A percentile compares a stretch with the other conserved stretches of the same genome.
Evolutionary conservation across 2,329 filamentous ascomycete genomes (phyloP).

Genomic region (Triangularia verruculosa): DNA sequence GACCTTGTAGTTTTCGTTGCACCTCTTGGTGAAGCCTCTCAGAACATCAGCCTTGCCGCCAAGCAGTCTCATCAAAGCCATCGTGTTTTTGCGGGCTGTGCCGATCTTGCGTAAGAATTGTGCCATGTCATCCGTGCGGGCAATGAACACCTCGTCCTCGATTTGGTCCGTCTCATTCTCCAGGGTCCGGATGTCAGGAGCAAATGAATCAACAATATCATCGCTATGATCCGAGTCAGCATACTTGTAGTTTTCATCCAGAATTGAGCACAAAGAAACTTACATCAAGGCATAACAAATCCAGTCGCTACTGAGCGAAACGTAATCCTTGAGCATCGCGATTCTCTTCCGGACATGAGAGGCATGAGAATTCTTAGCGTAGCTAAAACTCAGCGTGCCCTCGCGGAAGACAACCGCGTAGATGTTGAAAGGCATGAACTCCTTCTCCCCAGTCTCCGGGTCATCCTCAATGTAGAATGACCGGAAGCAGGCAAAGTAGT

Average conservation of each 20-base stretch:
- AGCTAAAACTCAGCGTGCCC: conserved; percentile 92
- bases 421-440: conserved; percentile 91
- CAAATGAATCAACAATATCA: conserved; percentile 95
- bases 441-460: conserved; percentile 73
- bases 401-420: conserved; percentile 97
- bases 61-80: conserved; percentile 86
- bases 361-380: conserved; percentile 81
- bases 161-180: conserved; percentile 89
- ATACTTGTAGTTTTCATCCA: neutral
- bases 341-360: conserved; percentile 89
- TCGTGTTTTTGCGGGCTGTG: conserved; percentile 87
- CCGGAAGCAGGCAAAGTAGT: conserved; percentile 97
- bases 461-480: conserved; percentile 75
- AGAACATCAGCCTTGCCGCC: conserved; percentile 99
- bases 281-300: conserved; percentile 98
- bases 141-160: conserved; percentile 92
- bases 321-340: conserved; percentile 87
- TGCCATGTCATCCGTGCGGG: conserved; percentile 84
- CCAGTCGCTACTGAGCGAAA: conserved; percentile 94
- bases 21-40: conserved; percentile 95
- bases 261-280: conserved; percentile 36
- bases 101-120: conserved; percentile 85
- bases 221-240: conserved; percentile 55
- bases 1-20: conserved; percentile 95
- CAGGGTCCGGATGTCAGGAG: conserved; percentile 80